phyloP scores from a whole-genome alignment of 2,329 filamentous ascomycete genomes.

The Stromatinia cepivora region DNA sequence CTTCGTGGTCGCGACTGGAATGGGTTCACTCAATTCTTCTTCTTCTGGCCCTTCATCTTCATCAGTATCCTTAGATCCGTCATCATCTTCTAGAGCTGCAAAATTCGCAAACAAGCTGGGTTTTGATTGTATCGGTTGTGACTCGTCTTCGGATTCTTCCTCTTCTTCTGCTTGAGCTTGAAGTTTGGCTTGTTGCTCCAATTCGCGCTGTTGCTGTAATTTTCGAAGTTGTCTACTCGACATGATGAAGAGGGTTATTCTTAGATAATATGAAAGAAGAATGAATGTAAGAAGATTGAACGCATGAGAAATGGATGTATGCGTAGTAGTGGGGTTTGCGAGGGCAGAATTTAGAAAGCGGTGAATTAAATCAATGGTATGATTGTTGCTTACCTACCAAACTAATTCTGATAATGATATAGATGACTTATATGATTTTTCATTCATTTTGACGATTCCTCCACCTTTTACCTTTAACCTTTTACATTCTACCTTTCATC shows the following conservation, averaged over 20 bases:
- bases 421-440: not conserved
- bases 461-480: too few species aligned
- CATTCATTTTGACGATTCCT: not conserved
- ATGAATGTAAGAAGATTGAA: too few species aligned
- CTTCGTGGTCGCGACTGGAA: constrained; percentile 35
- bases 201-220: constrained; percentile 41
- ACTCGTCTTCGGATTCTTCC: constrained; percentile 38
- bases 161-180: constrained; percentile 33
- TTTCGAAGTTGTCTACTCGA: constrained; percentile 42
- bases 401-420: not conserved
- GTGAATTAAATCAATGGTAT: too few species aligned
- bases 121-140: constrained; percentile 43
- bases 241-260: constrained; percentile 31
- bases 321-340: not conserved
- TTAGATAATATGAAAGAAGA: not conserved
- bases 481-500: too few species aligned
- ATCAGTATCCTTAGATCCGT: constrained; percentile 38
- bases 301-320: not conserved
- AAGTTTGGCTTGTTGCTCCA: constrained; percentile 33
- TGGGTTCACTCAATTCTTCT: constrained; percentile 38
- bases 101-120: constrained; percentile 56
- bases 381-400: too few species aligned
- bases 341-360: not conserved
- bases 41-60: constrained; percentile 41
- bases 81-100: constrained; percentile 46